Evolutionary conservation across 176 grass and related monocot genomes (phyloP).

Genomic region (Oryza officinalis): DNA sequence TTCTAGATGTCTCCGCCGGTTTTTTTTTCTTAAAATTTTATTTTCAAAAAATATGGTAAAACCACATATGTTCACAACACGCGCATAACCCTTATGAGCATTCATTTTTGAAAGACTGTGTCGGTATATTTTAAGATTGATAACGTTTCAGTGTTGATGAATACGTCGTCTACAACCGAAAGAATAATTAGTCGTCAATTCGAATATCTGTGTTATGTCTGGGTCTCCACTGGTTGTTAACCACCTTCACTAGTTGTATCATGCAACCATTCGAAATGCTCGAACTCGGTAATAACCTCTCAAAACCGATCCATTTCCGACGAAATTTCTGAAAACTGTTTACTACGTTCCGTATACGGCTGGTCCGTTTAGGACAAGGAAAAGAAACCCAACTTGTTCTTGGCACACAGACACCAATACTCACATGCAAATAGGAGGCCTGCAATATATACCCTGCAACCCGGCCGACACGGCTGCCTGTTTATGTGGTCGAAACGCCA

Average conservation of each 20-base stretch:
- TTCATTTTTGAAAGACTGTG: no score
- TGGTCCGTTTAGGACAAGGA: background rate
- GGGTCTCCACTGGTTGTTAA: background rate
- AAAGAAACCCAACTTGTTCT: background rate
- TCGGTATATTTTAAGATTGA: no score
- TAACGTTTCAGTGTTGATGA: no score
- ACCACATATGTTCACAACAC: no score
- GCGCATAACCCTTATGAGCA: no score
- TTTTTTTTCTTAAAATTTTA: no score
- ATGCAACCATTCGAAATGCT: background rate
- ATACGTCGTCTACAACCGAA: no score
- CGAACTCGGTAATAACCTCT: background rate
- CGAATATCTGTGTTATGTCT: no score
- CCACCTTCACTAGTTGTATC: background rate
- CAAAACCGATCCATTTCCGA: background rate
- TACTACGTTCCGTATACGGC: background rate
- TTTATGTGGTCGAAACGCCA: slow-evolving; percentile 18
- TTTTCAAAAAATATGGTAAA: no score
- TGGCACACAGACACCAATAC: background rate
- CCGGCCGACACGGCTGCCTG: slow-evolving; percentile 43
- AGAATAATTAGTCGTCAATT: no score
- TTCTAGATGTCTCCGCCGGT: background rate
- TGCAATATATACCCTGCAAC: background rate
- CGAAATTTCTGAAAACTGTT: background rate
- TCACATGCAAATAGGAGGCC: slow-evolving; percentile 24